These are phyloP conservation scores for Mrakia hoshinonis DNA, from an alignment of 768 basidiomycete species.

Conservation along the genomic window DNA sequence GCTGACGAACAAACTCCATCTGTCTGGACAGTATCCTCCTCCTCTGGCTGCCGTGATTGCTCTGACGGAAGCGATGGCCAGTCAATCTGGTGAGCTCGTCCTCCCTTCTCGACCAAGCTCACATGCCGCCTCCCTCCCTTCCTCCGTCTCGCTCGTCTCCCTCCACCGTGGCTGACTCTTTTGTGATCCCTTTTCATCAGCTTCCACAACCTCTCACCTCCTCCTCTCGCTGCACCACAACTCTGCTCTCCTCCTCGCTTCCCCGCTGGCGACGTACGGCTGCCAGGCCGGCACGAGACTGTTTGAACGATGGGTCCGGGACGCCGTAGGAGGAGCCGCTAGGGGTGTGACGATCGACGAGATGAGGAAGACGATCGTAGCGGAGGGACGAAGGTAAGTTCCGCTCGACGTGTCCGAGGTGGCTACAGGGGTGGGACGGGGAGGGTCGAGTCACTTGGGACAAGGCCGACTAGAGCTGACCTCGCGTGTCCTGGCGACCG, in stretches of 20 bases:
- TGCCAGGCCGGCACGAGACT: constrained; percentile 42
- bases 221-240: constrained; percentile 65
- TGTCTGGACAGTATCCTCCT: constrained; percentile 32
- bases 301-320: constrained; percentile 40
- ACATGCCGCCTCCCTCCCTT: not conserved
- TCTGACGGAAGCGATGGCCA: constrained; percentile 63
- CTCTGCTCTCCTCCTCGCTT: constrained; percentile 31
- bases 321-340: constrained; percentile 32
- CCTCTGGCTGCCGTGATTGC: constrained; percentile 84
- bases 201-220: constrained; percentile 88
- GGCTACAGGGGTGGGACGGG: too few species aligned
- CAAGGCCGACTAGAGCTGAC: constrained; percentile 28
- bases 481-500: constrained; percentile 44
- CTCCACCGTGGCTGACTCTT: not conserved
- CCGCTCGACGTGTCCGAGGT: constrained; percentile 12
- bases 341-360: constrained; percentile 32
- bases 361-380: constrained; percentile 31
- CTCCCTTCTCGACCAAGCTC: constrained; percentile 12
- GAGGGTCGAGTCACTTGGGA: constrained; percentile 9
- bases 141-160: not conserved
- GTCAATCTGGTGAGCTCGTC: constrained; percentile 61
- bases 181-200: constrained; percentile 41
- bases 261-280: constrained; percentile 39
- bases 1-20: too few species aligned
- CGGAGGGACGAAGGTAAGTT: constrained; percentile 49